phyloP scores from a whole-genome alignment of 371 early-diverging fungal genomes.

The Dentiscutata heterogama region DNA sequence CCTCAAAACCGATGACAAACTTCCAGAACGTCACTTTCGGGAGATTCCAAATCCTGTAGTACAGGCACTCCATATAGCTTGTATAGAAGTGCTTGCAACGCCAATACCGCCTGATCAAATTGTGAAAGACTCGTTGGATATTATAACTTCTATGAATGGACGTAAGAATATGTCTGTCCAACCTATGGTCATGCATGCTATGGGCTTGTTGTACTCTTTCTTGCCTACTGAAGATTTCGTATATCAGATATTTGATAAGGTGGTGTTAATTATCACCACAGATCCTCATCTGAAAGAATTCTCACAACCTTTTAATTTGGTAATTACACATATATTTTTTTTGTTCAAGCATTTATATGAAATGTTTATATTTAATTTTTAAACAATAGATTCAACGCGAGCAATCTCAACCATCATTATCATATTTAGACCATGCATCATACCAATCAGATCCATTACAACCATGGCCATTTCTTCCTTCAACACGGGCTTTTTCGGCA shows the following conservation, averaged over 20 bases:
- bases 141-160: constrained; percentile 54
- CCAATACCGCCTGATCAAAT: constrained; percentile 60
- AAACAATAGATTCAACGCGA: background rate
- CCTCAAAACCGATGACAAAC: constrained; percentile 59
- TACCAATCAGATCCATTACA: background rate
- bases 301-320: constrained; percentile 64
- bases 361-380: background rate
- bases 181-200: constrained; percentile 60
- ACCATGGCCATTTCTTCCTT: background rate
- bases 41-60: constrained; percentile 83
- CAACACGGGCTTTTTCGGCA: constrained; percentile 14
- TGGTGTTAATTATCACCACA: constrained; percentile 55
- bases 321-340: constrained; percentile 40
- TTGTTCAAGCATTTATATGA: background rate
- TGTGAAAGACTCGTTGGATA: constrained; percentile 57
- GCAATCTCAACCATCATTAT: constrained; percentile 1
- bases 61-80: constrained; percentile 69
- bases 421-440: constrained; percentile 3
- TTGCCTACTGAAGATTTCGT: constrained; percentile 59
- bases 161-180: constrained; percentile 61
- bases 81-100: constrained; percentile 73
- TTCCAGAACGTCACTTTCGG: constrained; percentile 83
- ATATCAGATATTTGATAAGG: constrained; percentile 58
- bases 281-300: constrained; percentile 60
- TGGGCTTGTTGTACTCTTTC: constrained; percentile 58